Evolutionary conservation across 1,284 basidiomycete species (phyloP), one percentile per base, ranked within the genome.

Genomic region (Anthracocystis setariae): DNA sequence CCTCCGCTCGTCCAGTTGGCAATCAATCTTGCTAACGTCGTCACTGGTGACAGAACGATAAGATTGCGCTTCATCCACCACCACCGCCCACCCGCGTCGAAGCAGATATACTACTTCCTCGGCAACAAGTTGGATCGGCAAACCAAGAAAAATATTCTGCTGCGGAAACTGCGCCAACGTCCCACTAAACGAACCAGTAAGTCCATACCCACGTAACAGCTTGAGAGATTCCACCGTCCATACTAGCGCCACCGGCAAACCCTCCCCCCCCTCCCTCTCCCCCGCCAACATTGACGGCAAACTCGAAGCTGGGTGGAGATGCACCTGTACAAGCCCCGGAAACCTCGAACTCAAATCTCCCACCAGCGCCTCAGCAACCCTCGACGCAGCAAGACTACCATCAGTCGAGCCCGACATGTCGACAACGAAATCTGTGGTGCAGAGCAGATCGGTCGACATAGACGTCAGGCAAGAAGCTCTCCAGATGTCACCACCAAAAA

Each of bases 101-200:
- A 98, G 87, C 3, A 98, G 88, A 24, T 93, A 86, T 3, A 92
- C 91, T 2, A 91, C 92, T 82, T 98, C 96, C 82, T 99, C 96
- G 0, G 92, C 91, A 83, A 94, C 88, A 1, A 98, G 85, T 18
- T 93, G 86, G 2, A 97, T 85, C 1, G 96, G 96, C 17, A 93
- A 84, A 13, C 96, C 96, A 17, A 98, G 86, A 81, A 98, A 98
- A 1, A 92, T 89, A 84, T 99, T 99, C 84, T 99, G 96, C 81
- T 98, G 95, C 4, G 93, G 90, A 0, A 98, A 87, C 79, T 94
- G 92, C 2, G 96, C 94, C 20, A 99, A 87, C 0, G 96, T 98
- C 0, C 96, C 96, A 0, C 88, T 88, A 40, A 97, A 93, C 9
- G 32, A 86, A 35, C 95, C 94, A 74, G 91, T 93, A 46, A 98